Percentiles rank a stretch among this genome's conserved stretches.
These are phyloP conservation scores for Aspergillus indologenus DNA, from an alignment of 495 filamentous ascomycete species.

Conservation along the genomic window DNA sequence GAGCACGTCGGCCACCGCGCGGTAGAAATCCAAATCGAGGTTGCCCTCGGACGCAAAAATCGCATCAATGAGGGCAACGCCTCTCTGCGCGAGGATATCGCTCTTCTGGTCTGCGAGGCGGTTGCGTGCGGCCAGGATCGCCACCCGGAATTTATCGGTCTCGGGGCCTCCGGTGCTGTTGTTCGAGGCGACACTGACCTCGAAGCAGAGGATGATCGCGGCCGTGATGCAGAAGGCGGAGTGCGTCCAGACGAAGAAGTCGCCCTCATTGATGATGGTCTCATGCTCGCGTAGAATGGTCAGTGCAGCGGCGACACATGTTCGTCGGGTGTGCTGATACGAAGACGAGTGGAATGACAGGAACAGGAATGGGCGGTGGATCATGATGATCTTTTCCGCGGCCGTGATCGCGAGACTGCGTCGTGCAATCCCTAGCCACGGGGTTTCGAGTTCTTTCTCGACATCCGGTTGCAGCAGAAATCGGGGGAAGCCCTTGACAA, in stretches of 20 bases:
- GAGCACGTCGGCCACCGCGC: slow-evolving; percentile 27
- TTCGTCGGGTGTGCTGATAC: slow-evolving; percentile 41
- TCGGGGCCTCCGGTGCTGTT: background rate
- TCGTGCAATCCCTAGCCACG: slow-evolving; percentile 39
- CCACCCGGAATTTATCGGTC: slow-evolving; percentile 19
- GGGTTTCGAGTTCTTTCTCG: slow-evolving; percentile 32
- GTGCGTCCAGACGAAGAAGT: slow-evolving; percentile 33
- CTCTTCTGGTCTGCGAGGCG: slow-evolving; percentile 22
- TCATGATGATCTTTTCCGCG: slow-evolving; percentile 53
- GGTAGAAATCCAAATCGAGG: slow-evolving; percentile 23
- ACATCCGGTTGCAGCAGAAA: slow-evolving; percentile 29
- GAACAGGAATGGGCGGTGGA: slow-evolving; percentile 46
- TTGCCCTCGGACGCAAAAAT: slow-evolving; percentile 26
- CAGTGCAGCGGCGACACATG: slow-evolving; percentile 44
- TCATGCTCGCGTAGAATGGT: slow-evolving; percentile 45
- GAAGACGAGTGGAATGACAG: slow-evolving; percentile 39
- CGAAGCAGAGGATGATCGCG: slow-evolving; percentile 32
- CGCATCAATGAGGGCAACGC: slow-evolving; percentile 32
- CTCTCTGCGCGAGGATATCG: slow-evolving; percentile 30
- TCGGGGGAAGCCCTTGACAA: slow-evolving; percentile 31
- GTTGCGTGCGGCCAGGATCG: slow-evolving; percentile 24
- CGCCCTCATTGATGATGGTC: slow-evolving; percentile 29
- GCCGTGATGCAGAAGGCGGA: slow-evolving; percentile 33
- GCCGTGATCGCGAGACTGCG: slow-evolving; percentile 41
- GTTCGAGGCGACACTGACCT: slow-evolving; percentile 20